Evolutionary conservation across 345 rosid genomes (phyloP).

Genomic region (Raphanus raphanistrum): DNA sequence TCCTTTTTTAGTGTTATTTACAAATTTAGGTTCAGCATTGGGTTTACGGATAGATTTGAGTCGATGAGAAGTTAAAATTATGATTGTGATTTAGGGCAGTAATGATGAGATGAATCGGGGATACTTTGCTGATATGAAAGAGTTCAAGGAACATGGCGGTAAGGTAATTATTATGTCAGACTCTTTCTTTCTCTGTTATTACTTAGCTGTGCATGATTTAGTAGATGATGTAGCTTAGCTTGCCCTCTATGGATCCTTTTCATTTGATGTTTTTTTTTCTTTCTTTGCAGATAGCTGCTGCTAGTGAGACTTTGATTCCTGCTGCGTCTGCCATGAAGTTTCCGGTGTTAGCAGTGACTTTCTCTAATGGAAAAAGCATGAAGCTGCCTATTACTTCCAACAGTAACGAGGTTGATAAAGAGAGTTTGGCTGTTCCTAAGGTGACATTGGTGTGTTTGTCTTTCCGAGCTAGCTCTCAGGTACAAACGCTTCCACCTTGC

Average conservation of each 20-base stretch:
- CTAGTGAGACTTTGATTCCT: slow-evolving; percentile 64
- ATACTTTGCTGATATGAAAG: slow-evolving; percentile 74
- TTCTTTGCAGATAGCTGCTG: slow-evolving; percentile 65
- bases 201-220: background rate
- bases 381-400: slow-evolving; percentile 60
- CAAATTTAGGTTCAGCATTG: background rate
- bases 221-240: background rate
- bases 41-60: too few relatives aligned
- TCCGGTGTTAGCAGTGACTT: slow-evolving; percentile 58
- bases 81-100: slow-evolving; percentile 76
- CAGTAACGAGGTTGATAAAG: slow-evolving; percentile 35
- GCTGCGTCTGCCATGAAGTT: slow-evolving; percentile 66
- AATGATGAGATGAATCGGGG: slow-evolving; percentile 95
- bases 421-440: slow-evolving; percentile 43
- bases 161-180: slow-evolving; percentile 50
- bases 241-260: background rate
- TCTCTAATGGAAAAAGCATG: slow-evolving; percentile 50
- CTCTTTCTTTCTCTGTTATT: background rate
- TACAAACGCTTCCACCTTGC: slow-evolving; percentile 22
- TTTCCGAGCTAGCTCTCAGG: slow-evolving; percentile 89
- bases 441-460: slow-evolving; percentile 73
- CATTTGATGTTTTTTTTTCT: background rate
- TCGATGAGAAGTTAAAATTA: too few relatives aligned
- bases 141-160: slow-evolving; percentile 82
- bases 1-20: background rate